Evolutionary conservation across 2,329 filamentous ascomycete species (phyloP), one percentile per base, ranked within the genome.

Genomic region (Sporothrix curviconia): DNA sequence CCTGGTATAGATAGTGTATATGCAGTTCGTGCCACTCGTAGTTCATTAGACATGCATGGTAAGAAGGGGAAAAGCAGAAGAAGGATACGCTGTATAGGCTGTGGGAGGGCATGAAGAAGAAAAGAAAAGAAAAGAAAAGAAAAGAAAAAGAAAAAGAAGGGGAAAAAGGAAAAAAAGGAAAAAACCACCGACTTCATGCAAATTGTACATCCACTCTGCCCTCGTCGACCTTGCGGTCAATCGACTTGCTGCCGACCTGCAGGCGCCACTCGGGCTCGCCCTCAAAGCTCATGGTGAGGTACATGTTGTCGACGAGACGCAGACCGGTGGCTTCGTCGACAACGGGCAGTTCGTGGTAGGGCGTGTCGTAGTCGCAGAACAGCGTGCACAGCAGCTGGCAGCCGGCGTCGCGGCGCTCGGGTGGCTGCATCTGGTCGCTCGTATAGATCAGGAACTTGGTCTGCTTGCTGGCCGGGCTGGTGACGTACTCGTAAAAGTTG

Each of bases 201-300:
- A 55, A 59, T 4, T 50, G 19, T 2, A 57, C 56, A n/a, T n/a
- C n/a, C n/a, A n/a, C n/a, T n/a, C n/a, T n/a, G n/a, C n/a, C n/a
- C n/a, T n/a, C n/a, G n/a, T 59, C n/a, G 12, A 57, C 49, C 19
- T 44, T 56, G 12, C 47, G 7, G 49, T 54, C 49, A 9, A 44
- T 39, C 8, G 46, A 43, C 17, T 42, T 40, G 7, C 30, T 36
- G 49, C 57, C 59, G 34, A 61, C 49, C 37, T 56, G 42, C 28
- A 60, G 56, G 1, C 52, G 51, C 59, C 59, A 60, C 49, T 56
- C 47, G 36, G 49, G 56, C 49, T 60, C 52, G 42, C 56, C 59
- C 17, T 52, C 30, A 25, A 60, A 60, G 34, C 52, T 32, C 59
- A 60, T 60, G 11, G 59, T 56, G 36, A 60, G 56, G 14, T 43